phyloP scores from a whole-genome alignment of 2,329 filamentous ascomycete genomes.

The Xylaria sp. region DNA sequence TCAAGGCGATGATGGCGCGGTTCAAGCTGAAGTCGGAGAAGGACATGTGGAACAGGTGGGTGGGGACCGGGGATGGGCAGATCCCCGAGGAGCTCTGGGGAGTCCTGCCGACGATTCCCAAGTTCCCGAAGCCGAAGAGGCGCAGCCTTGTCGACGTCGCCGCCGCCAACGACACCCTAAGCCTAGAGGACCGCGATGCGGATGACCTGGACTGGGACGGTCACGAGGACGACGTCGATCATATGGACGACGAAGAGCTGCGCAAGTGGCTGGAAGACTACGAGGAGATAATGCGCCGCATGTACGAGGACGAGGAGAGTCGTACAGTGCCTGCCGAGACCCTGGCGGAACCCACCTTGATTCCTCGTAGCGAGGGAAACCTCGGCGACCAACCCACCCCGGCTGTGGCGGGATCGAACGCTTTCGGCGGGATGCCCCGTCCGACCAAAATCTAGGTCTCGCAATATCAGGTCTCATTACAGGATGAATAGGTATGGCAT shows the following conservation, averaged over 20 bases:
- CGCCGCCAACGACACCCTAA: constrained; percentile 4
- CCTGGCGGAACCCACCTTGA: constrained; percentile 2
- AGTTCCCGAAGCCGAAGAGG: constrained; percentile 2
- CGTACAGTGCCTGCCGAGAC: not conserved
- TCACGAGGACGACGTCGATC: not conserved
- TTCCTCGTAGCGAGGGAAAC: not conserved
- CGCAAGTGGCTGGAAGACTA: constrained; percentile 2
- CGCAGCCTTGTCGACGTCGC: not conserved
- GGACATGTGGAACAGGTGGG: not conserved
- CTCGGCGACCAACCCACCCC: constrained; percentile 1
- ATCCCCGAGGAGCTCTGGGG: constrained; percentile 4
- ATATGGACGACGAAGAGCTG: not conserved
- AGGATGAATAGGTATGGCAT: not conserved
- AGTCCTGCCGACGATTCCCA: constrained; percentile 1
- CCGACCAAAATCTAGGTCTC: not conserved
- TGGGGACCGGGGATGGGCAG: not conserved
- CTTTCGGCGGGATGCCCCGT: constrained; percentile 1
- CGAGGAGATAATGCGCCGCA: constrained; percentile 2
- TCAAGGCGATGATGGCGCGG: not conserved
- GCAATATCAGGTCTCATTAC: not conserved
- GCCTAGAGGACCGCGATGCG: not conserved
- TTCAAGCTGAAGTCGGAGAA: not conserved
- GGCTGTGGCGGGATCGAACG: constrained; percentile 1
- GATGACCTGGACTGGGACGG: constrained; percentile 1
- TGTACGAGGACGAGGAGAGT: constrained; percentile 2